Base-by-base conservation (phyloP, 2,329 filamentous ascomycete genomes). In the Whalleya microplaca region DNA sequence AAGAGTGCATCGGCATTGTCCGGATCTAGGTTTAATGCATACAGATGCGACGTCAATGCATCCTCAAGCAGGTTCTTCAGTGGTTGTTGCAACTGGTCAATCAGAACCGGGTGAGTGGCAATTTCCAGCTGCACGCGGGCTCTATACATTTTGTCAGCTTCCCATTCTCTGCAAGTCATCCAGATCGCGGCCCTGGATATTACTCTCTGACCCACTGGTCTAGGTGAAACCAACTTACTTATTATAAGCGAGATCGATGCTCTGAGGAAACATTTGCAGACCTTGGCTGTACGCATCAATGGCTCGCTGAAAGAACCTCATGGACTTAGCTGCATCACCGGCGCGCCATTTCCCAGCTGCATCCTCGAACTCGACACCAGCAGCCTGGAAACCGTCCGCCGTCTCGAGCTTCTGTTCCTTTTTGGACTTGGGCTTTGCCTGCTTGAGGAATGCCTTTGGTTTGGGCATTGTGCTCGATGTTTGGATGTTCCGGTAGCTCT, bases 171-270 rank as follows among this genome's bases (percentile, higher is more conserved):
- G 14, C 43, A 14, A 43, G 10, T 43, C 40, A 45, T 55, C 21
- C 21, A 48, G 45, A 10, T 16, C 2, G 3, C n/a, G 18, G n/a
- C n/a, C n/a, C n/a, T n/a, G n/a, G n/a, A n/a, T n/a, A n/a, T n/a
- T n/a, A n/a, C n/a, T n/a, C n/a, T 37, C 44, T 58, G 23, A 41
- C 19, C 8, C 23, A 40, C 64, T 20, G 67, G 58, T 50, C 42
- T 9, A 5, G 73, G 80, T 64, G 72, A 87, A 12, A 37, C 3
- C 14, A 16, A 16, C 60, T 56, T 53, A 62, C 84, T 89, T 90
- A 71, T 91, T 91, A 71, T 91, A 91, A 10, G 88, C 87, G 37
- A 91, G 77, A 72, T 91, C 89, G 72, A 91, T 87, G 19, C 80
- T 85, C 9, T 70, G 67, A 1, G 87, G 85, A 67, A 84, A 86